Evolutionary conservation across 176 grass and related monocot genomes (phyloP), one percentile per base, ranked within the genome.

Genomic region (Elymus sibiricus): DNA sequence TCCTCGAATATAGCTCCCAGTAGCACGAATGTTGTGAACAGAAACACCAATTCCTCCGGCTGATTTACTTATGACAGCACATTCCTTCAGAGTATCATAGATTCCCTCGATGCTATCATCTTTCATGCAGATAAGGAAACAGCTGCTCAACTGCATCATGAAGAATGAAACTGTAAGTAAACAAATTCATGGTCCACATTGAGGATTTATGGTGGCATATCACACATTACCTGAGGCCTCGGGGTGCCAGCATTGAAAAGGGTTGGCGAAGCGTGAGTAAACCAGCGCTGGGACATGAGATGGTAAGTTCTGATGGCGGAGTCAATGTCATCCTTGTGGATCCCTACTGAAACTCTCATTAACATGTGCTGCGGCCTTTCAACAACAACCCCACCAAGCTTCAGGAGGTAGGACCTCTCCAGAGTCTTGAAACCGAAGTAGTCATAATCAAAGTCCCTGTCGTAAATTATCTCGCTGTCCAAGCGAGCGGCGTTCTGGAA

Each of bases 401-500:
- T 98, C 82, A 98, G 76, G 59, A 98, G 93, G 75, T 98, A 98
- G 16, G 96, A 98, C 65, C 96, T 94, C 84, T 98, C 96, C 26
- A 98, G 79, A 62, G 96, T 98, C 67, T 98, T 98, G 85, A 98
- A 98, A 31, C 96, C 96, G 68, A 98, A 98, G 80, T 92, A 98
- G 25, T 98, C 96, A 65, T 98, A 98, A 31, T 98, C 96, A 5
- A 98, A 98, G 64, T 98, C 96, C 79, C 96, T 87, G 22, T 98
- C 96, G n/a, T 98, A 98, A 70, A 98, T 98, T 70, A 98, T 98
- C 79, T 98, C 96, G 1, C 96, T 95, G 79, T 98, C 94, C 90
- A 98, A 66, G 25, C 81, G 84, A 84, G 92, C 58, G 47, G 96
- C 92, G 79, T 98, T 94, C 96, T 98, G 92, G n/a, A 95, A 77